phyloP scores from a whole-genome alignment of 1,139 yeast species.

The Candida sp. region DNA sequence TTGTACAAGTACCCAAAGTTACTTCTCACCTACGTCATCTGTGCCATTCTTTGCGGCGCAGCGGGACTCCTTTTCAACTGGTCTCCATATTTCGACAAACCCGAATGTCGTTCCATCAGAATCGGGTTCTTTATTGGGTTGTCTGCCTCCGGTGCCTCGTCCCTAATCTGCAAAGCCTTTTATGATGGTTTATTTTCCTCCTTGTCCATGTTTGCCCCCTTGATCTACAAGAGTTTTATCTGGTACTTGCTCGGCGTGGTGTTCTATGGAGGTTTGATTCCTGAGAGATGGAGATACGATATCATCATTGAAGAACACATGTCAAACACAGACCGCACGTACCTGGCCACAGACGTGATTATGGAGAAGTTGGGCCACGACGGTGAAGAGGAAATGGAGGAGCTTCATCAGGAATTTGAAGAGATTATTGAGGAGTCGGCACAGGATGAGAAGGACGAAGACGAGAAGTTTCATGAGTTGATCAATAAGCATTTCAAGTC shows the following conservation, averaged over 20 bases:
- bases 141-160: conserved; percentile 74
- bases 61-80: conserved; percentile 84
- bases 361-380: conserved; percentile 39
- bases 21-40: conserved; percentile 52
- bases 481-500: conserved; percentile 59
- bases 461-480: conserved; percentile 34
- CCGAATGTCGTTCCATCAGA: conserved; percentile 80
- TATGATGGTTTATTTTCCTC: conserved; percentile 62
- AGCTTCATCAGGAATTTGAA: conserved; percentile 40
- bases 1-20: conserved; percentile 64
- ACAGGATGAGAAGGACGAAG: conserved; percentile 16
- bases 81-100: conserved; percentile 88
- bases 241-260: conserved; percentile 87
- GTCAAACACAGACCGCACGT: conserved; percentile 24
- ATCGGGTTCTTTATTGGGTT: conserved; percentile 84
- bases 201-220: conserved; percentile 59
- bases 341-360: conserved; percentile 38
- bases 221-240: conserved; percentile 61
- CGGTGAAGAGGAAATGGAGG: conserved; percentile 51
- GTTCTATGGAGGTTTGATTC: conserved; percentile 86
- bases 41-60: conserved; percentile 70
- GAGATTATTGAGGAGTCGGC: conserved; percentile 16
- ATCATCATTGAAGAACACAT: conserved; percentile 50
- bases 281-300: conserved; percentile 87
- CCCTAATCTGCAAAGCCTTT: conserved; percentile 61